Percentiles rank a stretch among this genome's conserved stretches.
Conservation (phyloP, 2,329 filamentous ascomycete genomes). For the Stagonosporopsis cucurbitacearum region DNA sequence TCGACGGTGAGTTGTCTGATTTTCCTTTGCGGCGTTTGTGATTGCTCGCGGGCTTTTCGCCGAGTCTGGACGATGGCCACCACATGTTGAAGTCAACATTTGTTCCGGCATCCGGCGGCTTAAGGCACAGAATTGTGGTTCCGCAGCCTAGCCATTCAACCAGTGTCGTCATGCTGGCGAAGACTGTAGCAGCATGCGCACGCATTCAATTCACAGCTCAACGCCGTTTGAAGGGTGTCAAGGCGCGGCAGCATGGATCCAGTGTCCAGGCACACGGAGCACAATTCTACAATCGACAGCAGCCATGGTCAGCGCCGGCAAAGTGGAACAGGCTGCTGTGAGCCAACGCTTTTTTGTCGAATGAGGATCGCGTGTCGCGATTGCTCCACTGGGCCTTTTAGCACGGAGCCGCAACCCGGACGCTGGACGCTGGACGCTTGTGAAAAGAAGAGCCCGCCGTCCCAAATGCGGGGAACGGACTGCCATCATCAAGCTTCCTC, state of each 20-base stretch:
- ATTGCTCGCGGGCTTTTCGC: constrained; percentile 22
- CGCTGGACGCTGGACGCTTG: constrained; percentile 31
- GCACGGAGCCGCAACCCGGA: constrained; percentile 35
- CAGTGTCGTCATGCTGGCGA: constrained; percentile 33
- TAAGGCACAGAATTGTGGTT: constrained; percentile 23
- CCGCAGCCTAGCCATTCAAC: constrained; percentile 22
- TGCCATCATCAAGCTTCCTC: constrained; percentile 36
- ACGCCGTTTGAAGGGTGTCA: neutral
- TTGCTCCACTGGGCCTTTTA: constrained; percentile 36
- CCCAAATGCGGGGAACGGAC: constrained; percentile 48
- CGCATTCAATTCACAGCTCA: constrained; percentile 30
- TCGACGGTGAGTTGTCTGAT: constrained; percentile 42
- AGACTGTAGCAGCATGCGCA: constrained; percentile 29
- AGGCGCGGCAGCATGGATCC: constrained; percentile 13
- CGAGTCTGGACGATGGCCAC: constrained; percentile 25
- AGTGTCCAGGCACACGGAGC: constrained; percentile 14
- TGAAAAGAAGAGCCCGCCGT: constrained; percentile 40
- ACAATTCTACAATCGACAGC: constrained; percentile 5
- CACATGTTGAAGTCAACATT: constrained; percentile 22
- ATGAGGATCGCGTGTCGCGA: constrained; percentile 34
- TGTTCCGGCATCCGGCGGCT: constrained; percentile 40
- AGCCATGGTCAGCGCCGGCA: constrained; percentile 24
- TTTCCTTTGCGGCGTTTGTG: constrained; percentile 18
- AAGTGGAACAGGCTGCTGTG: constrained; percentile 34
- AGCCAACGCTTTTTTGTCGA: constrained; percentile 32